phyloP scores from a whole-genome alignment of 2,329 filamentous ascomycete species.

The Pseudogymnoascus sp. region DNA sequence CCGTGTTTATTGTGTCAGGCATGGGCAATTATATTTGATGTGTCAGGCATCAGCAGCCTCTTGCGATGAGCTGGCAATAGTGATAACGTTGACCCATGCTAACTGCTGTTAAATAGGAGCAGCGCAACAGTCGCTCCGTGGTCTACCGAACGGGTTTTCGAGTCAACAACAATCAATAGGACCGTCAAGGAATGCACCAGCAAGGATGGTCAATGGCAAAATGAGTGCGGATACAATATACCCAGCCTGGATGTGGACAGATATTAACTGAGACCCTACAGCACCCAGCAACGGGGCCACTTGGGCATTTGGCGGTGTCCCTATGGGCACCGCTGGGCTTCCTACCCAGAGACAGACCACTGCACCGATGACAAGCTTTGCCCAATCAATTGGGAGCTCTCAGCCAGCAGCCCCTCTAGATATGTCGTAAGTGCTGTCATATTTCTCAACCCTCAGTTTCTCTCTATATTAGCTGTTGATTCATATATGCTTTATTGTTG shows the following conservation, averaged over 20 bases:
- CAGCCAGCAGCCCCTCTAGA: conserved; percentile 55
- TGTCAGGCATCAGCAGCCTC: not conserved
- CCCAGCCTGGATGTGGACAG: conserved; percentile 1
- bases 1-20: not conserved
- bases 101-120: conserved; percentile 34
- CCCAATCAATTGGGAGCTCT: conserved; percentile 54
- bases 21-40: not conserved
- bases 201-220: conserved; percentile 56
- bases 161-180: conserved; percentile 49
- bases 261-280: conserved; percentile 21
- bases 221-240: conserved; percentile 40
- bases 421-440: conserved; percentile 48
- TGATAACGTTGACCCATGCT: not conserved
- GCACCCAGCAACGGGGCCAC: conserved; percentile 30
- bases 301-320: conserved; percentile 56
- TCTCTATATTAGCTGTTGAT: conserved; percentile 5
- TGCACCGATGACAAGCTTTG: conserved; percentile 55
- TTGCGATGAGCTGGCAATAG: not conserved
- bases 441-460: conserved; percentile 9
- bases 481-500: not conserved
- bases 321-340: conserved; percentile 48
- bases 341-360: conserved; percentile 45
- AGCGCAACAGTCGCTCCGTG: conserved; percentile 53
- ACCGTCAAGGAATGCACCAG: conserved; percentile 48
- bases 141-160: conserved; percentile 52